Evolutionary conservation across 345 rosid species (phyloP).

Genomic region (Syzygium jambos): DNA sequence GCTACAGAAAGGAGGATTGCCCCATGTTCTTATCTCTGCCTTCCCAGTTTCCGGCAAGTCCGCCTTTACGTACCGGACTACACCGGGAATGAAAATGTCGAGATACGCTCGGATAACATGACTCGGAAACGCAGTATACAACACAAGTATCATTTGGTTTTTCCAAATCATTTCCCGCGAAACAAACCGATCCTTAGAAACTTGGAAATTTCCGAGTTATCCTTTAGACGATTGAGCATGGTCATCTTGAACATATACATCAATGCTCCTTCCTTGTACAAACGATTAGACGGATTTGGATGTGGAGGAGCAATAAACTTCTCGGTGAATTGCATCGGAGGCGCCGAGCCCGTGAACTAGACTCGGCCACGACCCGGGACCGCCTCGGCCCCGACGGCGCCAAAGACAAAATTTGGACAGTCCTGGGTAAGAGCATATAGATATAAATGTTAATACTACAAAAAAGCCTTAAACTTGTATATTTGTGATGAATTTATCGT

Average conservation of each 20-base stretch:
- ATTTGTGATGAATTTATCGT: rapidly evolving
- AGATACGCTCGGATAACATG: rapidly evolving
- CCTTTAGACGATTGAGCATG: rapidly evolving
- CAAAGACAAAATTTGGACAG: background rate
- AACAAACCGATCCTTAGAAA: background rate
- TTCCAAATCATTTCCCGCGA: too few species aligned
- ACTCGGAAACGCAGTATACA: rapidly evolving
- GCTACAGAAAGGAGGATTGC: background rate
- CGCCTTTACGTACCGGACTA: rapidly evolving
- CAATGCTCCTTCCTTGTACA: background rate
- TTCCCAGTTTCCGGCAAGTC: background rate
- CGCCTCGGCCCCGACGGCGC: rapidly evolving
- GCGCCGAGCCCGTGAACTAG: background rate
- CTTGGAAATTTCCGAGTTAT: background rate
- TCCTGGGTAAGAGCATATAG: too few species aligned
- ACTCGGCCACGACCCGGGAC: rapidly evolving
- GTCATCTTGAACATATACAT: background rate
- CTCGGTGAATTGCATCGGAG: rapidly evolving
- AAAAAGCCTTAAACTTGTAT: too few species aligned
- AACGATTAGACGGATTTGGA: background rate
- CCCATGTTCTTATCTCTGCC: background rate
- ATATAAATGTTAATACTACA: too few species aligned
- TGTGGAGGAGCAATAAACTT: background rate
- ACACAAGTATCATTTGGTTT: too few species aligned
- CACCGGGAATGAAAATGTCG: background rate